Base-by-base conservation (phyloP, 345 rosid species). In the Lepidium sativum region DNA sequence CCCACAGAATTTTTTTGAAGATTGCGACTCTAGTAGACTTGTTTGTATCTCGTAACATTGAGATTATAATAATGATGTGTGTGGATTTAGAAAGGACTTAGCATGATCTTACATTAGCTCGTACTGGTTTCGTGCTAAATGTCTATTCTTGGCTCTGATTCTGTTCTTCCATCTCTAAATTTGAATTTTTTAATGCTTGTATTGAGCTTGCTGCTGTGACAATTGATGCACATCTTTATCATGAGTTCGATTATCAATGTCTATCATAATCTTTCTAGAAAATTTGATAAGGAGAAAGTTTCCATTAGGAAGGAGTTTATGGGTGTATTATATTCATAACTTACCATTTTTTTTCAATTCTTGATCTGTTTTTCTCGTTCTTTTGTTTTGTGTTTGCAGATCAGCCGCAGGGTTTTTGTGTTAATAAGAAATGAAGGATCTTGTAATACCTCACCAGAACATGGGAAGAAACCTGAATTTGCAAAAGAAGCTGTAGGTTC, bases 381-480 rank as follows among this genome's bases (percentile, higher is more conserved):
- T 34, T 15, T 35, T 15, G 6, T 67, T 71, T 2, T 20, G 14
- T 70, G 57, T 56, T 20, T 44, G 51, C 88, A 91, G 99, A 86
- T 95, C 29, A 91, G 96, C 74, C 83, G 64, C 52, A 84, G 91
- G 83, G 96, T 91, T 60, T 95, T 88, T 76, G 88, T 79, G 73
- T 37, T 81, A 67, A 81, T 84, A 73, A 81, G 82, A 80, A 80
- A 58, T 64, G 95, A 84, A 63, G 47, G 75, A 48, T 75, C 80
- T 60, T 69, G 39, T 54, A 77, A 75, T 69, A 71, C 76, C 44
- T 73, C 61, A 60, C 80, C 38, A 39, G 74, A 70, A n/a, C 77
- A 78, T 69, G 86, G 68, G 41, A 54, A 45, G 44, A 83, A 78
- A 47, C 76, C 71, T 65, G 75, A 65, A 33, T 58, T 64, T 68